Base-by-base conservation (phyloP, 108 stramenopile genomes). In the Asterionellopsis glacialis region DNA sequence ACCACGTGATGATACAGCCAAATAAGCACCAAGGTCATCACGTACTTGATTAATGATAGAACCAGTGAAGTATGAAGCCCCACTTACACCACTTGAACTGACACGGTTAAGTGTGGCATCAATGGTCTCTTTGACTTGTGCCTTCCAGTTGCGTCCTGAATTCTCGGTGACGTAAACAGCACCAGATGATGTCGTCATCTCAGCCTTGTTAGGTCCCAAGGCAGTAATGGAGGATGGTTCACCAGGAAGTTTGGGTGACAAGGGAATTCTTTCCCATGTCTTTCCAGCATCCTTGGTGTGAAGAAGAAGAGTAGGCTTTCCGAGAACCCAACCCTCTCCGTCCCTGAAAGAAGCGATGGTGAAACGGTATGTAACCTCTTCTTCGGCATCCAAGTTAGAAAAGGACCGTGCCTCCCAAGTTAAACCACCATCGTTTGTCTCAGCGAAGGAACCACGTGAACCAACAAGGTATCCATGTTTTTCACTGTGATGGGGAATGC, bases 381-480 rank as follows among this genome's bases (percentile, higher is more conserved):
- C 97, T 47, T 96, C 97, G 55, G 90, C 90, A 61, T 98, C 97
- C 48, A 98, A 84, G 75, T 93, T 94, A 50, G 90, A 87, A 67
- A 98, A 98, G 3, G 90, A 86, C 27, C 97, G 87, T 9, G 92
- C 77, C 57, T 87, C 84, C 97, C 97, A 98, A 1, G 91, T 94
- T 58, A 76, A 53, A 6, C 97, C 97, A 28, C 95, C 97, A 61
- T 98, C 95, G 63, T 75, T 88, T 14, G 95, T 98, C 68, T 98
- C 97, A 44, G 96, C 87, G 60, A 98, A 98, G 54, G 96, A 91
- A 42, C 97, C 97, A 52, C 95, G 91, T 0, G 97, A 90, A 26
- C 97, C 97, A 28, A 98, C 97, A n/a, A 98, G 62, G 75, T 95
- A 96, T 23, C 97, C 97, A 64, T 98, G 97, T n/a, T 74, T 67